Base-by-base conservation (phyloP, 1,139 yeast species). In the Lodderomyces pseudojiufengensis region DNA sequence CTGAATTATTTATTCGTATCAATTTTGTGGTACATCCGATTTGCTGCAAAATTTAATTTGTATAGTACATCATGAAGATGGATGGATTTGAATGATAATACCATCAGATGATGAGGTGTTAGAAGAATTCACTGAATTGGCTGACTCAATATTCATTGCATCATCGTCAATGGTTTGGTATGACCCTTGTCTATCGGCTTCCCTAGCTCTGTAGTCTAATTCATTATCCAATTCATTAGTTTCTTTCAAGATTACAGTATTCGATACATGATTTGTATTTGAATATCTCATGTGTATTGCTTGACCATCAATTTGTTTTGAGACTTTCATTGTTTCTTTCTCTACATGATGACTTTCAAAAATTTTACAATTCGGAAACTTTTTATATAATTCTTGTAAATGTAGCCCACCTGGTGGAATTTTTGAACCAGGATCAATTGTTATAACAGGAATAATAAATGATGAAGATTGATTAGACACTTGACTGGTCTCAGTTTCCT, bases 381-480 rank as follows among this genome's bases (percentile, higher is more conserved):
- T 31, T 24, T 32, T 30, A 22, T 30, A 29, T 20, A 32, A 15
- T 23, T 33, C 20, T 23, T 27, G 18, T 22, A 37, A 24, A 6
- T 50, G 49, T 14, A 54, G 43, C 1, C 61, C 63, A 3, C 63
- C 63, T 1, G 42, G 40, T 10, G 65, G 65, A 8, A 58, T 37
- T 3, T 42, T 43, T 47, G 44, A 45, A 3, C 63, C 63, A 5
- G 55, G 54, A 8, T 50, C 54, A 2, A 59, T 35, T 26, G 49
- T 41, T n/a, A 59, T 40, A 4, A 43, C 31, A 9, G 45, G 45
- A 16, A 41, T 32, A 12, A 32, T 16, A 6, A 33, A 16, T 16
- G 43, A 36, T 9, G 33, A 15, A 9, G 18, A 15, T 27, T 11
- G 26, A 26, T 18, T 16, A 18, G 27, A 33, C 15, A 26, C 26